Percentiles rank a stretch among this genome's conserved stretches.
Evolutionary conservation across 1,284 basidiomycete species (phyloP).

Genomic region (Irpex sp.): DNA sequence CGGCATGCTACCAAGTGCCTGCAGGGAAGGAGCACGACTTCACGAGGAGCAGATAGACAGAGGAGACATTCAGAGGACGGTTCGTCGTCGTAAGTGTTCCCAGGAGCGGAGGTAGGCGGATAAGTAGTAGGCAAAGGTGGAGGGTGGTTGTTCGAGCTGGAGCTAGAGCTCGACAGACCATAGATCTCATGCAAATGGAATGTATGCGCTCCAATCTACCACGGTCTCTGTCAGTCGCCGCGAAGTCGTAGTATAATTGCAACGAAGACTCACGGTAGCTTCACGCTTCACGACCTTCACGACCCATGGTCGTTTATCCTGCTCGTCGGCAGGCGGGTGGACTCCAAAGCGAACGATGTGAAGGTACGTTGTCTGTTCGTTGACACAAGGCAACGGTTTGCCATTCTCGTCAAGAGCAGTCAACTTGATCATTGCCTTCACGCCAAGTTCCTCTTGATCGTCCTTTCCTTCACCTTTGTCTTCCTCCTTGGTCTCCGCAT

Average conservation of each 20-base stretch:
- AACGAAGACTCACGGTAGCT: slow-evolving; percentile 52
- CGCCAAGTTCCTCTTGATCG: slow-evolving; percentile 57
- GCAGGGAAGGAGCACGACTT: slow-evolving; percentile 88
- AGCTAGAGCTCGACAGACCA: slow-evolving; percentile 54
- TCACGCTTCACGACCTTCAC: slow-evolving; percentile 88
- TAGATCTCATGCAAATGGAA: slow-evolving; percentile 93
- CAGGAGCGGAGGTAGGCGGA: slow-evolving; percentile 42
- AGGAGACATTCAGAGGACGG: slow-evolving; percentile 85
- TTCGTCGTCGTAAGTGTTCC: slow-evolving; percentile 54
- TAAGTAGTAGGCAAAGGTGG: slow-evolving; percentile 25
- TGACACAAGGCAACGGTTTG: slow-evolving; percentile 57
- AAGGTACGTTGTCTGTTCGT: slow-evolving; percentile 85
- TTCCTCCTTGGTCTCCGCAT: slow-evolving; percentile 36
- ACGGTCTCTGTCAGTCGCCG: slow-evolving; percentile 1
- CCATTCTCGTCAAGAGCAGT: slow-evolving; percentile 75
- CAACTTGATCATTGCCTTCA: slow-evolving; percentile 72
- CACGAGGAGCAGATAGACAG: slow-evolving; percentile 80
- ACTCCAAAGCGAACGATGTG: slow-evolving; percentile 74
- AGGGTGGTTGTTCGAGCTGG: slow-evolving; percentile 43
- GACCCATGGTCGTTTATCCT: slow-evolving; percentile 69
- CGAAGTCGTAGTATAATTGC: background rate
- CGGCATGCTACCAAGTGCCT: slow-evolving; percentile 89
- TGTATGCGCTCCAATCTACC: slow-evolving; percentile 79
- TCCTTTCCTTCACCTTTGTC: slow-evolving; percentile 38
- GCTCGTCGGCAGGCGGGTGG: slow-evolving; percentile 27